Evolutionary conservation across 2,329 filamentous ascomycete genomes (phyloP).

Genomic region (Monilinia aucupariae): DNA sequence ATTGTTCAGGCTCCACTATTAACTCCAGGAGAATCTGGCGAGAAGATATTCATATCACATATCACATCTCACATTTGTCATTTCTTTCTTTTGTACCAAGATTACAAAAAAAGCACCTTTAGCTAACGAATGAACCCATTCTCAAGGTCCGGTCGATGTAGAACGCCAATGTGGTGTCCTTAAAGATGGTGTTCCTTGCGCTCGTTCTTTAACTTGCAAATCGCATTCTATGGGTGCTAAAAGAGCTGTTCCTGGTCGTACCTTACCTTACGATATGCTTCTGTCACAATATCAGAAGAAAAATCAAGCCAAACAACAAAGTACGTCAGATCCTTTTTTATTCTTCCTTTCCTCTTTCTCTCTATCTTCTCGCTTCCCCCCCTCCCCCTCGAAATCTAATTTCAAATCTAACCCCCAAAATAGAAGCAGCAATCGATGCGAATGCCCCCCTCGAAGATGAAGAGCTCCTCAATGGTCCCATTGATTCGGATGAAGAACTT

Average conservation of each 20-base stretch:
- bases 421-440: conserved; percentile 89
- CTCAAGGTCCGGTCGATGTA: conserved; percentile 75
- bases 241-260: conserved; percentile 78
- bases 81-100: not conserved
- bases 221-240: conserved; percentile 95
- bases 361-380: not conserved
- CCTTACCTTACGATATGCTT: conserved; percentile 87
- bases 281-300: conserved; percentile 90
- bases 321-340: conserved; percentile 49
- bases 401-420: conserved; percentile 4
- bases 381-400: not conserved
- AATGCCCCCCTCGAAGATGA: conserved; percentile 87
- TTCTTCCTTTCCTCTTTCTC: conserved; percentile 17
- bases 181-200: conserved; percentile 81
- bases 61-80: not conserved
- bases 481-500: conserved; percentile 94
- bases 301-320: conserved; percentile 97
- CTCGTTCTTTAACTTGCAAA: conserved; percentile 86
- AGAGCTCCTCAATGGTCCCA: conserved; percentile 67
- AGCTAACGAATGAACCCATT: conserved; percentile 6
- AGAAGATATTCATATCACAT: too few relatives aligned
- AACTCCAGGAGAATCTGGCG: not conserved
- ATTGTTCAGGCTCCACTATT: not conserved
- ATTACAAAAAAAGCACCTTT: conserved; percentile 11
- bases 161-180: conserved; percentile 89